A percentile compares a stretch with the other conserved stretches of the same genome.
Conservation (phyloP, 2,329 filamentous ascomycete species). For the Botrytis pseudocinerea region DNA sequence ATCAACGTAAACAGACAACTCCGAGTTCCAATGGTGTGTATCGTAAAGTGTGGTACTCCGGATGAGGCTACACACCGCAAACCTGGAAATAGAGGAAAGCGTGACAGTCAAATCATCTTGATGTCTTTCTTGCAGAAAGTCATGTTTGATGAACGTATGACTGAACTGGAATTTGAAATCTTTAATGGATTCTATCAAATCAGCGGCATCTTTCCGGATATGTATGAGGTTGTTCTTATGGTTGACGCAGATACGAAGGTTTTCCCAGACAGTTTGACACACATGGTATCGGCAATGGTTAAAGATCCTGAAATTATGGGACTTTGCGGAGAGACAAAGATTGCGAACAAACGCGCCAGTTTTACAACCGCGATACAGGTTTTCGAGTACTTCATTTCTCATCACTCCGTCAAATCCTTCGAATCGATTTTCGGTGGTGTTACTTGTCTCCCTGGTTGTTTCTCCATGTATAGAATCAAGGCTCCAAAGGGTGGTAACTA, state of each 20-base stretch:
- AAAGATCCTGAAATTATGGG: constrained; percentile 99
- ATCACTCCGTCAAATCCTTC: constrained; percentile 95
- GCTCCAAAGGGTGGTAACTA: constrained; percentile 98
- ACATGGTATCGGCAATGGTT: constrained; percentile 99
- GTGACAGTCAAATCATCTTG: constrained; percentile 97
- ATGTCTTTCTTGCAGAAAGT: constrained; percentile 99
- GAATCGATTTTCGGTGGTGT: constrained; percentile 99
- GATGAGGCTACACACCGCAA: constrained; percentile 80
- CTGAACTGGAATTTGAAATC: constrained; percentile 98
- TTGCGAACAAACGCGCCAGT: constrained; percentile 92
- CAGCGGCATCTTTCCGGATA: constrained; percentile 96
- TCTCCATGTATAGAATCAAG: constrained; percentile 99
- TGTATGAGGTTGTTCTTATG: constrained; percentile 97
- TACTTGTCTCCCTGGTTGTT: constrained; percentile 96
- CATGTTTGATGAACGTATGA: constrained; percentile 99
- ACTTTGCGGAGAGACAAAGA: constrained; percentile 97
- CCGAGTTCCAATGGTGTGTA: constrained; percentile 93
- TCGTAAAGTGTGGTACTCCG: constrained; percentile 94
- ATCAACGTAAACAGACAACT: constrained; percentile 88
- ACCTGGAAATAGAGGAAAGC: constrained; percentile 96
- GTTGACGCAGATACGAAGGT: constrained; percentile 99
- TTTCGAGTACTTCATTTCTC: constrained; percentile 99
- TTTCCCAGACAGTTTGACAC: constrained; percentile 95
- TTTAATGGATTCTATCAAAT: constrained; percentile 99
- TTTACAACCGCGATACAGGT: constrained; percentile 99